phyloP scores from a whole-genome alignment of 768 basidiomycete genomes.

The Xerocomus brunneocitrinus region DNA sequence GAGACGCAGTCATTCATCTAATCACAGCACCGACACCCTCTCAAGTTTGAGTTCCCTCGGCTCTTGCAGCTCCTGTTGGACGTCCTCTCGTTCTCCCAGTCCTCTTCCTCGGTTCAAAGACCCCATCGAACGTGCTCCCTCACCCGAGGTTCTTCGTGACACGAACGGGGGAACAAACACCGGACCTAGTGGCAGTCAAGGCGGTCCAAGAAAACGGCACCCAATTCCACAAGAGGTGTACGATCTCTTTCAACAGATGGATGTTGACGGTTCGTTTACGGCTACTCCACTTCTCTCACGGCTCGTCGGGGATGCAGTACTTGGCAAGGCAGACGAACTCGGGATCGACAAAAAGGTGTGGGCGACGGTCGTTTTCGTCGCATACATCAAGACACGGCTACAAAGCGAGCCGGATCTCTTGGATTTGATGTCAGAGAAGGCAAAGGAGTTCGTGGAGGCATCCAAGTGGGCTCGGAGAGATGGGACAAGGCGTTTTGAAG shows the following conservation, averaged over 20 bases:
- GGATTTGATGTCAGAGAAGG: conserved; percentile 40
- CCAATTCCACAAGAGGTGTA: conserved; percentile 28
- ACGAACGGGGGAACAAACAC: not conserved
- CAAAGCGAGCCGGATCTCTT: conserved; percentile 36
- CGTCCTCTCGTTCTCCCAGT: conserved; percentile 17
- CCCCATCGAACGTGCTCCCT: conserved; percentile 27
- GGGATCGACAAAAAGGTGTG: conserved; percentile 38
- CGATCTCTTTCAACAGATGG: conserved; percentile 37
- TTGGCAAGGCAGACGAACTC: conserved; percentile 29
- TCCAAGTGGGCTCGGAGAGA: not conserved
- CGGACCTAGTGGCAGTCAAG: not conserved
- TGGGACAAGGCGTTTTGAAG: conserved; percentile 10
- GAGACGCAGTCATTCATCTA: conserved; percentile 14
- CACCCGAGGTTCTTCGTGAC: conserved; percentile 27
- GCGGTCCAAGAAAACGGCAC: not conserved
- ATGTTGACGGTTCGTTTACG: conserved; percentile 48
- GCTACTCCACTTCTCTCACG: conserved; percentile 25
- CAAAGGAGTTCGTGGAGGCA: conserved; percentile 35
- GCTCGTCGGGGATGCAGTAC: conserved; percentile 35
- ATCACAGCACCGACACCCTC: conserved; percentile 33
- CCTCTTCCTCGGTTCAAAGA: conserved; percentile 25
- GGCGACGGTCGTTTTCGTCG: conserved; percentile 46
- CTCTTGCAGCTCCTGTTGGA: conserved; percentile 36
- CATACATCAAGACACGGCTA: conserved; percentile 40
- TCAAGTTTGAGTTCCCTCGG: conserved; percentile 49